Conservation (phyloP, 139 green algal genomes). For the Volvox africanus region DNA sequence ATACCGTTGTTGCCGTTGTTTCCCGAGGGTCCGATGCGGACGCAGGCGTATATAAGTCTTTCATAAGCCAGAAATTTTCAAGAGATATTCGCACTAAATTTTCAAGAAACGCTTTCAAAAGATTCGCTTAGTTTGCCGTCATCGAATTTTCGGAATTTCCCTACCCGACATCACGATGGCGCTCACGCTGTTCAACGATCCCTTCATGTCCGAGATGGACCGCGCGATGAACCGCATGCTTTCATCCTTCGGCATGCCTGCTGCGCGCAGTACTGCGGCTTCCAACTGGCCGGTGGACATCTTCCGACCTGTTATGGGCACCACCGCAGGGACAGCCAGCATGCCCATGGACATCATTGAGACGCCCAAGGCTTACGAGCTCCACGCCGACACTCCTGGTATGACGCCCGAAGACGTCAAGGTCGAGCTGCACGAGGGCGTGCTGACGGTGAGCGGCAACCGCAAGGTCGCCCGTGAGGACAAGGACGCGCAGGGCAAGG, state of each 20-base stretch:
- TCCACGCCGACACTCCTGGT: slow-evolving; percentile 43
- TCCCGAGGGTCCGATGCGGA: background rate
- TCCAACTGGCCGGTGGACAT: background rate
- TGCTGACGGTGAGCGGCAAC: slow-evolving; percentile 40
- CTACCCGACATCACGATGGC: background rate
- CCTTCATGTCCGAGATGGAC: slow-evolving; percentile 13
- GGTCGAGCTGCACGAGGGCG: slow-evolving; percentile 28
- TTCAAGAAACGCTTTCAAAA: background rate
- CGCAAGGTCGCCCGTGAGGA: slow-evolving; percentile 42
- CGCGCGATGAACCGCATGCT: background rate
- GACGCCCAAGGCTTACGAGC: slow-evolving; percentile 24
- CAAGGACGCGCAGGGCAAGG: slow-evolving; percentile 42
- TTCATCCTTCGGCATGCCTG: background rate
- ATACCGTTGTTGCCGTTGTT: background rate
- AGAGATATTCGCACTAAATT: background rate
- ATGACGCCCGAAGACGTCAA: slow-evolving; percentile 50
- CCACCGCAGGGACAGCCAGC: background rate
- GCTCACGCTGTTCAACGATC: slow-evolving; percentile 18
- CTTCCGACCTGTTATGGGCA: background rate
- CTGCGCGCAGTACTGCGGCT: background rate
- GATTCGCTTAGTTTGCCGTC: background rate
- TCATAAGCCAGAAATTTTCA: background rate
- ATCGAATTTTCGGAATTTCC: background rate
- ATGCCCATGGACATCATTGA: slow-evolving; percentile 40
- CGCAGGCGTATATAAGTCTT: background rate